These are phyloP conservation scores for Tylopilus intermedius DNA, from an alignment of 768 basidiomycete species.

Conservation along the genomic window DNA sequence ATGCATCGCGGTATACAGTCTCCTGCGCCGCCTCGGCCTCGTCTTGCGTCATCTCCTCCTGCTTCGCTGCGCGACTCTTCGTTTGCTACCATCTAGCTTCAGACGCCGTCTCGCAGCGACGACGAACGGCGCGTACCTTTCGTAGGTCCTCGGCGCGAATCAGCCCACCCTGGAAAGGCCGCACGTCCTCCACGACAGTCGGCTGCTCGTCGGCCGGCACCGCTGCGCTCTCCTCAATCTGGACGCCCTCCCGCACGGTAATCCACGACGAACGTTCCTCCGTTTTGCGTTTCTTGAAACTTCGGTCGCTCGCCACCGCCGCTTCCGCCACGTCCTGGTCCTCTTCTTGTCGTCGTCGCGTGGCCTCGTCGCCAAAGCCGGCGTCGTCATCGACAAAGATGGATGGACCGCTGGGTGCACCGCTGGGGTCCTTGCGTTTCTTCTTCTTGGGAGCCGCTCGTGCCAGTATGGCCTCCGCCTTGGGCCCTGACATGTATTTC, in stretches of 20 bases:
- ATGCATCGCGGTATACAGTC: conserved; percentile 90
- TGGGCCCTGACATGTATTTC: conserved; percentile 95
- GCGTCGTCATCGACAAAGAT: conserved; percentile 66
- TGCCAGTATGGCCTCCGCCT: conserved; percentile 90
- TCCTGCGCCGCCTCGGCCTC: conserved; percentile 68
- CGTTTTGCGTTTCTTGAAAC: conserved; percentile 71
- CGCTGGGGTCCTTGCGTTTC: conserved; percentile 53
- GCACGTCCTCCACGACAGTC: conserved; percentile 44
- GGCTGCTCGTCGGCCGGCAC: conserved; percentile 67
- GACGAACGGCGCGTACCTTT: conserved; percentile 36
- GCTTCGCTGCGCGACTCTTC: conserved; percentile 31
- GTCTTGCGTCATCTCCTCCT: conserved; percentile 35
- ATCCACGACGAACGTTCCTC: conserved; percentile 60
- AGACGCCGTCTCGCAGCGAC: neutral
- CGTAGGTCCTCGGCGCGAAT: conserved; percentile 72
- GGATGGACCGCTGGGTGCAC: conserved; percentile 23
- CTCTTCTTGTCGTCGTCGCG: conserved; percentile 50
- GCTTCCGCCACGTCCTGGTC: conserved; percentile 52
- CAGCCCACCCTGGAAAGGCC: conserved; percentile 66
- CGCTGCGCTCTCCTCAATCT: conserved; percentile 46
- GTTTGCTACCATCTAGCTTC: conserved; percentile 30
- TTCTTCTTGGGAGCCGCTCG: conserved; percentile 54
- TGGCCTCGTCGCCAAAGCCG: conserved; percentile 52
- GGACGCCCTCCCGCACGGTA: conserved; percentile 52
- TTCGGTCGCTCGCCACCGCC: conserved; percentile 67